Base-by-base conservation (phyloP, 139 green algal species). In the Micractinium sp. region DNA sequence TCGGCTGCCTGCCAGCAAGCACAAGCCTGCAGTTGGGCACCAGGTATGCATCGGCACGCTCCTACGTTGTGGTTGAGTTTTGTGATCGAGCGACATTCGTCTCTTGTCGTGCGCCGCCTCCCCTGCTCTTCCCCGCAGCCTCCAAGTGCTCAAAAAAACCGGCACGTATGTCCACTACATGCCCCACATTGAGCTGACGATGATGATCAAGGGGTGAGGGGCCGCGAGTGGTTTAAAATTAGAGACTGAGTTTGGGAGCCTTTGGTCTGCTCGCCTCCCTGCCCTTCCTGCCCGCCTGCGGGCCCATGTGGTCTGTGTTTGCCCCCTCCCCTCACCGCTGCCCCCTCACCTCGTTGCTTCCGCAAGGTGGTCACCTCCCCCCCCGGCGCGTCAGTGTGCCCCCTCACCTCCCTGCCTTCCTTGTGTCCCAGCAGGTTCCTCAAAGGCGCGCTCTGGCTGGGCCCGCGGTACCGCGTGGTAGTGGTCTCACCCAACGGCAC, bases 401-500 rank as follows among this genome's bases (percentile, higher is more conserved):
- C 47, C 47, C 47, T 56, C 47, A 56, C 47, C 47, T 56, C 47
- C 47, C 47, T 56, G 47, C 47, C 47, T 9, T 56, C 47, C 47
- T 56, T 56, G 47, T 56, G 9, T 35, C 33, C 7, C 0, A 23
- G 27, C 67, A 87, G 83, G 36, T 81, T 81, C 66, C 67, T 87
- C 23, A 29, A 31, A 25, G 83, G 83, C 16, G 41, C 71, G 0
- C 83, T 87, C 66, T 25, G 83, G 33, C 83, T 87, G 38, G 83
- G 66, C 38, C 83, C 83, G 2, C 83, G 71, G 36, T 87, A 87
- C 67, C 71, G 71, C 39, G 41, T 39, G 2, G 31, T 69, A 16
- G n/a, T 82, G 2, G 89, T 92, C 2, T n/a, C 20, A 33, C 80
- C 79, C 29, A 87, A 90, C 63, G 85, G 89, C 79, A 33, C 23